These are phyloP conservation scores for Penicillium alfredii DNA, from an alignment of 495 filamentous ascomycete species.

Conservation along the genomic window DNA sequence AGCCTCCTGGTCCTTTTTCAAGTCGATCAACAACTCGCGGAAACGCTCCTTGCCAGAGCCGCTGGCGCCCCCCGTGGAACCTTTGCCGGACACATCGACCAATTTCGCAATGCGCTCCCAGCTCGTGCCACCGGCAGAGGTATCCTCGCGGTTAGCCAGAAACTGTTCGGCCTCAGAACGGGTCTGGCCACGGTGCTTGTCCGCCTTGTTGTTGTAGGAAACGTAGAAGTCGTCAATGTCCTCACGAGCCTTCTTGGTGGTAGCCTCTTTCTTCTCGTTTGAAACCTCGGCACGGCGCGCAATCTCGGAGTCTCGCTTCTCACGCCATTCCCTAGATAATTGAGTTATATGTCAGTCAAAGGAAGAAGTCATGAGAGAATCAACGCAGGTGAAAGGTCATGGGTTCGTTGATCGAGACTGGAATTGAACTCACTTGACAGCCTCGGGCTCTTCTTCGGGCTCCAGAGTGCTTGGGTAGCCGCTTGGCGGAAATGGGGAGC, in stretches of 20 bases:
- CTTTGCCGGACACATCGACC: constrained; percentile 94
- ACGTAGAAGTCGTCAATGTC: constrained; percentile 99
- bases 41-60: constrained; percentile 93
- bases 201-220: constrained; percentile 96
- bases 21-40: constrained; percentile 79
- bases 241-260: constrained; percentile 74
- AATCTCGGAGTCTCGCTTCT: constrained; percentile 71
- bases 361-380: not conserved
- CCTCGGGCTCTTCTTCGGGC: constrained; percentile 75
- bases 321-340: constrained; percentile 69
- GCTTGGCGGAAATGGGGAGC: constrained; percentile 62
- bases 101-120: constrained; percentile 98
- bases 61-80: constrained; percentile 70
- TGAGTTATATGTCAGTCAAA: constrained; percentile 3
- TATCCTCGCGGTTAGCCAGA: constrained; percentile 80
- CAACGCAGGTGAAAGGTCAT: not conserved
- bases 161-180: constrained; percentile 92
- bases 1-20: constrained; percentile 92
- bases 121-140: constrained; percentile 85
- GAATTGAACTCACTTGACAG: constrained; percentile 54
- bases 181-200: constrained; percentile 81
- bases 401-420: no score
- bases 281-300: constrained; percentile 73
- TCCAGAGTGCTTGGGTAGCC: constrained; percentile 45
- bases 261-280: constrained; percentile 69